Evolutionary conservation across 2,329 filamentous ascomycete genomes (phyloP).

Genomic region (Cladosporium sp.): DNA sequence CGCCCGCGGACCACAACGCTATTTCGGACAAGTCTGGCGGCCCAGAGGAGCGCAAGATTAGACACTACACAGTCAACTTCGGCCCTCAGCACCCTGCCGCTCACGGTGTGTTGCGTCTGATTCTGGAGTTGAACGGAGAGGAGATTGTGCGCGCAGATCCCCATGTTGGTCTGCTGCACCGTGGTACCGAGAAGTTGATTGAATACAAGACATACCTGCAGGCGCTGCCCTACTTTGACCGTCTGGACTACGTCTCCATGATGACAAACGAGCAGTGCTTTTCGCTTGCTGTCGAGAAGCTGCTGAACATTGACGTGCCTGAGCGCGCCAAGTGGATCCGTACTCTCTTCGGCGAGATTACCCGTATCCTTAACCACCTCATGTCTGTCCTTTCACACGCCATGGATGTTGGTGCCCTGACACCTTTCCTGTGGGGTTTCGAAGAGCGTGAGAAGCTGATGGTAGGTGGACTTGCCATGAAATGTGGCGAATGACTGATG

Average conservation of each 20-base stretch:
- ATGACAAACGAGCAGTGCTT: constrained; percentile 99
- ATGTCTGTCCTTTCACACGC: constrained; percentile 97
- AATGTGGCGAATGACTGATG: constrained; percentile 4
- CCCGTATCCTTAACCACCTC: constrained; percentile 89
- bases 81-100: constrained; percentile 97
- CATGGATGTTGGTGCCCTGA: constrained; percentile 98
- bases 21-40: constrained; percentile 47
- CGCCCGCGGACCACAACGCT: constrained; percentile 48
- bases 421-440: constrained; percentile 98
- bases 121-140: constrained; percentile 96
- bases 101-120: constrained; percentile 95
- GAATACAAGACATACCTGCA: constrained; percentile 99
- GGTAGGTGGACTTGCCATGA: constrained; percentile 58
- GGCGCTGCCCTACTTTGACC: constrained; percentile 97
- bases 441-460: constrained; percentile 99
- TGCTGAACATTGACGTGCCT: constrained; percentile 94
- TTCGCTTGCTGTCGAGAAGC: constrained; percentile 92
- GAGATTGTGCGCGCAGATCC: constrained; percentile 96
- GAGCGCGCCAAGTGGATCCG: constrained; percentile 96
- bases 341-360: constrained; percentile 93
- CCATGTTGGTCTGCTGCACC: constrained; percentile 92
- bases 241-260: constrained; percentile 98
- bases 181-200: constrained; percentile 98
- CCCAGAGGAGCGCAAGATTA: constrained; percentile 75
- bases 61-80: constrained; percentile 99